Percentiles rank a stretch among this genome's conserved stretches.
Evolutionary conservation across 257 asterid genomes (phyloP).

Genomic region (Solanum dulcamara): DNA sequence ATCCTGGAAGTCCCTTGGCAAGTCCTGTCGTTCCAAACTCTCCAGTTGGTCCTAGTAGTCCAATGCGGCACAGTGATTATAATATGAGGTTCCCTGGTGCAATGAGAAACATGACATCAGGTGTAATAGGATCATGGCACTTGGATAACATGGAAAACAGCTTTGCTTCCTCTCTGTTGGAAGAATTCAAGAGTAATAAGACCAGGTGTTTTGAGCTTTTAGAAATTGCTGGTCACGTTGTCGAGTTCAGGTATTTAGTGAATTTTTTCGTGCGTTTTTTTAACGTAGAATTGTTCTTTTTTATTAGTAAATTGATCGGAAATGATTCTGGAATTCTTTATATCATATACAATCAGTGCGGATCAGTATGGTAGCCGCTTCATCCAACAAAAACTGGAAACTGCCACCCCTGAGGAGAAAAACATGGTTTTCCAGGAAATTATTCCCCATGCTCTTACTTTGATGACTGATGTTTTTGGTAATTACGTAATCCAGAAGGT

Average conservation of each 20-base stretch:
- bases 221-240: conserved; percentile 82
- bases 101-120: conserved; percentile 58
- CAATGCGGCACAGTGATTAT: conserved; percentile 69
- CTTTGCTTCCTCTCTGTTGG: conserved; percentile 66
- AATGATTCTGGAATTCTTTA: conserved; percentile 3
- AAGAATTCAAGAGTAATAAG: conserved; percentile 93
- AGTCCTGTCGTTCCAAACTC: conserved; percentile 50
- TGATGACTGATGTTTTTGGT: conserved; percentile 95
- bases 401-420: conserved; percentile 80
- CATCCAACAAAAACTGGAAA: conserved; percentile 94
- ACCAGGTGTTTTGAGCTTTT: conserved; percentile 78
- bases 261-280: not conserved
- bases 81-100: conserved; percentile 56
- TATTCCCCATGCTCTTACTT: conserved; percentile 72
- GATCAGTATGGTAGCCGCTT: conserved; percentile 98
- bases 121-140: conserved; percentile 69
- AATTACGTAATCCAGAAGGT: conserved; percentile 96
- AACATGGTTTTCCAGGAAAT: conserved; percentile 88
- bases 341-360: conserved; percentile 31
- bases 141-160: conserved; percentile 64
- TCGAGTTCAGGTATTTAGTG: conserved; percentile 68
- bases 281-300: not conserved
- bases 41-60: conserved; percentile 71
- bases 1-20: conserved; percentile 81
- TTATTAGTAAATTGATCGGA: not conserved